These are phyloP conservation scores for Grigorovia yakushimaensis DNA, from an alignment of 805 yeast species.

Conservation along the genomic window DNA sequence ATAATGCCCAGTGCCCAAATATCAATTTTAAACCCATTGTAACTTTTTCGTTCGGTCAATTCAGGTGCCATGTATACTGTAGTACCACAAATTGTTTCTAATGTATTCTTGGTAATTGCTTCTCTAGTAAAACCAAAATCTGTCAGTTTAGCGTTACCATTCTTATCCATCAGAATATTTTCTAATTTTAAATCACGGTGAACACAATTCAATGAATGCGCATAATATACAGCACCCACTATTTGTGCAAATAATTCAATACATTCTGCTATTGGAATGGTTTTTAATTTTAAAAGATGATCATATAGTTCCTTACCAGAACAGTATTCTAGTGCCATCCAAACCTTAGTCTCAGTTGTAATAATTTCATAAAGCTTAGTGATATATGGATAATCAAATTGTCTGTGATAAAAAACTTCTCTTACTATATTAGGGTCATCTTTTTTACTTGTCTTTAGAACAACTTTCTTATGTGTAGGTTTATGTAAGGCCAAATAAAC, in stretches of 20 bases:
- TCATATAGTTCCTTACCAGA: slow-evolving; percentile 72
- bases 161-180: slow-evolving; percentile 54
- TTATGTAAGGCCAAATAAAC: slow-evolving; percentile 78
- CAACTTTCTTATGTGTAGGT: slow-evolving; percentile 67
- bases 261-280: slow-evolving; percentile 43
- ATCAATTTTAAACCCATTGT: slow-evolving; percentile 74
- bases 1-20: slow-evolving; percentile 91
- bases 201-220: slow-evolving; percentile 67
- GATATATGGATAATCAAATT: slow-evolving; percentile 73
- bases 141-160: slow-evolving; percentile 59
- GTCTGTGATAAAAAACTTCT: slow-evolving; percentile 82
- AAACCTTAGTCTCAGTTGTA: slow-evolving; percentile 66
- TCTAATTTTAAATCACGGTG: slow-evolving; percentile 83
- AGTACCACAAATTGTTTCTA: slow-evolving; percentile 89
- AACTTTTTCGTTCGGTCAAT: slow-evolving; percentile 53
- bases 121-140: slow-evolving; percentile 95
- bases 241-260: slow-evolving; percentile 53
- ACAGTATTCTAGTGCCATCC: slow-evolving; percentile 88
- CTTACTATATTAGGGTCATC: slow-evolving; percentile 80
- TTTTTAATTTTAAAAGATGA: slow-evolving; percentile 43
- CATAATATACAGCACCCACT: slow-evolving; percentile 48
- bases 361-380: slow-evolving; percentile 80
- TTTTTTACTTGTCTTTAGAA: slow-evolving; percentile 69
- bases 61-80: slow-evolving; percentile 97
- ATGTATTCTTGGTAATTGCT: slow-evolving; percentile 41